A percentile compares a stretch with the other conserved stretches of the same genome.
These are phyloP conservation scores for Cucurbita maxima DNA, from an alignment of 306 rosid species.

Conservation along the genomic window DNA sequence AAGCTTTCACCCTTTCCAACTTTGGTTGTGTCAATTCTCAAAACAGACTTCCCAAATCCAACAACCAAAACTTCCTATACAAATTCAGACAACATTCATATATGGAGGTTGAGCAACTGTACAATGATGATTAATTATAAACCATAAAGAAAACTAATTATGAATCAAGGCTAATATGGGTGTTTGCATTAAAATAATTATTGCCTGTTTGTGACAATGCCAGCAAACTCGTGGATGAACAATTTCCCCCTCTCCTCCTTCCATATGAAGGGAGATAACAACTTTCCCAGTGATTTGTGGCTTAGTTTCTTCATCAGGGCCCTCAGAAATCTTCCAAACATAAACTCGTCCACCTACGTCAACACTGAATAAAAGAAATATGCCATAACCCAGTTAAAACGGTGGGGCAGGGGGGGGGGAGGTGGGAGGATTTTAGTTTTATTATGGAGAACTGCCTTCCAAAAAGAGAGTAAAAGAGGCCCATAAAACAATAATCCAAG, in stretches of 20 bases:
- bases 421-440: neutral
- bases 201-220: constrained; percentile 98
- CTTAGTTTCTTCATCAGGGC: constrained; percentile 85
- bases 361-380: constrained; percentile 49
- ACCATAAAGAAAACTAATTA: neutral
- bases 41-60: constrained; percentile 70
- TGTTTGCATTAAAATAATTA: neutral
- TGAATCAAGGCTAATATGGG: neutral
- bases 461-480: neutral
- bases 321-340: constrained; percentile 93
- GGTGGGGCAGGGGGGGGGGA: neutral
- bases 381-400: constrained; percentile 4
- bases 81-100: constrained; percentile 9
- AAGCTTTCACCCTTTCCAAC: constrained; percentile 56
- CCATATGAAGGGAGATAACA: constrained; percentile 61
- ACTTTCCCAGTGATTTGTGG: constrained; percentile 75
- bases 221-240: constrained; percentile 87
- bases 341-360: constrained; percentile 77
- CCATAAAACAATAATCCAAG: neutral
- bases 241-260: constrained; percentile 66
- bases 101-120: neutral
- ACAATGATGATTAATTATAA: neutral
- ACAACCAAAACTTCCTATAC: constrained; percentile 82
- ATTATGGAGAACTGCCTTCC: neutral
- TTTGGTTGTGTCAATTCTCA: constrained; percentile 87